Base-by-base conservation (phyloP, 106 monocot species). In the Cymbidium sinense region DNA sequence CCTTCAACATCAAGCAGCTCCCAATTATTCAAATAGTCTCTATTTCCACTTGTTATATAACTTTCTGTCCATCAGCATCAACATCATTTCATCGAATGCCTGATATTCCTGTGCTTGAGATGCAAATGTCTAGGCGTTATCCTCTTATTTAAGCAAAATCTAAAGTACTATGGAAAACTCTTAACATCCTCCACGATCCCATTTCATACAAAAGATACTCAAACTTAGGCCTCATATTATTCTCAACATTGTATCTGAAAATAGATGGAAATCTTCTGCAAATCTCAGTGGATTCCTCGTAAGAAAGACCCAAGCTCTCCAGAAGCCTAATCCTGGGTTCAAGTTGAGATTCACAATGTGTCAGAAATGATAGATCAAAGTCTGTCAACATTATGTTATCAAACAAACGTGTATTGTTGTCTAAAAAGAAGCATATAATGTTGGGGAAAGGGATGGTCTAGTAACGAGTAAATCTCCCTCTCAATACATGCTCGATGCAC, bases 401-500 rank as follows among this genome's bases (percentile, higher is more conserved):
- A 98, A 88, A 84, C 96, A 98, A 82, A 98, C 85, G 64, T 98
- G 96, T 77, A 88, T 88, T 69, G 85, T 37, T 12, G 94, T 98
- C 96, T 98, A 85, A 85, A 96, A 96, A 70, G 96, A 96, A 80
- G 85, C 71, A 77, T 96, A 96, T 70, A 96, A 71, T 79, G 96
- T 88, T 82, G 96, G 96, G 93, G 93, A 80, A 96, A 91, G 7
- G 96, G 96, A 84, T 96, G 96, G 75, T 96, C 96, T 77, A 96
- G 77, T 73, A 88, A n/a, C 43, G 96, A 86, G 80, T 86, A 86
- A 70, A 96, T 93, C 77, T 96, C 93, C 82, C 96, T 88, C 81
- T 96, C 96, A 74, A 90, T 74, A 79, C 96, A 96, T 85, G 86
- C 96, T 76, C 96, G 82, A 84, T 96, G 96, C 52, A 96, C 96